These are phyloP conservation scores for Diplodia scrobiculata DNA, from an alignment of 2,329 filamentous ascomycete species.

Conservation along the genomic window DNA sequence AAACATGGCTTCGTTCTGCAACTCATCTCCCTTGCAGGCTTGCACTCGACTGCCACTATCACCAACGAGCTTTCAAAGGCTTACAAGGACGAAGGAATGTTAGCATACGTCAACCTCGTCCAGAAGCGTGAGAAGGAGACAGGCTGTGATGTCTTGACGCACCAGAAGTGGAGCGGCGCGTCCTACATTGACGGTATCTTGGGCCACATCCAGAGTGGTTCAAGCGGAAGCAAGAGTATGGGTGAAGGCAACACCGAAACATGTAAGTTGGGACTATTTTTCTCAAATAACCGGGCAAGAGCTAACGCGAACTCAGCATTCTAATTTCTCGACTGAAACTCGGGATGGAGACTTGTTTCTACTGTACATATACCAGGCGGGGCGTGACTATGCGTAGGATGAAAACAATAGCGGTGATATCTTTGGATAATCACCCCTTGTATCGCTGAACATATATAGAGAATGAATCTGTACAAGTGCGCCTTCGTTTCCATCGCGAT, in stretches of 20 bases:
- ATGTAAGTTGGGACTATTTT: slow-evolving; percentile 35
- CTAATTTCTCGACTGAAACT: neutral
- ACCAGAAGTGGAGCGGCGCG: slow-evolving; percentile 83
- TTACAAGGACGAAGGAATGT: slow-evolving; percentile 92
- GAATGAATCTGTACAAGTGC: no score
- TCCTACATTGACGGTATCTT: slow-evolving; percentile 84
- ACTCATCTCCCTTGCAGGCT: slow-evolving; percentile 64
- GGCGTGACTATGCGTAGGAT: neutral
- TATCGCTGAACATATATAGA: no score
- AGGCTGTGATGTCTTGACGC: slow-evolving; percentile 87
- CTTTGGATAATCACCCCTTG: no score
- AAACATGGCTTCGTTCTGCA: slow-evolving; percentile 64
- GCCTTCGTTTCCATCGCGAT: no score
- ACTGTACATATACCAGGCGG: neutral
- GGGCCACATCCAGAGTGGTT: slow-evolving; percentile 87
- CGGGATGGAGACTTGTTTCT: neutral
- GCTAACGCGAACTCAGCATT: neutral
- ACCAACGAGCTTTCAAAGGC: slow-evolving; percentile 73
- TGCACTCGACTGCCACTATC: slow-evolving; percentile 66
- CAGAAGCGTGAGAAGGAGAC: slow-evolving; percentile 88
- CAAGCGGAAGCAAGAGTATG: slow-evolving; percentile 88
- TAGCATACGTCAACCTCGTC: slow-evolving; percentile 93
- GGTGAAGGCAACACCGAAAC: slow-evolving; percentile 88
- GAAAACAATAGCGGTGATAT: neutral
- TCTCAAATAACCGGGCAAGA: no score